phyloP scores from a whole-genome alignment of 345 rosid genomes.

The Eucalyptus sideroxylon region DNA sequence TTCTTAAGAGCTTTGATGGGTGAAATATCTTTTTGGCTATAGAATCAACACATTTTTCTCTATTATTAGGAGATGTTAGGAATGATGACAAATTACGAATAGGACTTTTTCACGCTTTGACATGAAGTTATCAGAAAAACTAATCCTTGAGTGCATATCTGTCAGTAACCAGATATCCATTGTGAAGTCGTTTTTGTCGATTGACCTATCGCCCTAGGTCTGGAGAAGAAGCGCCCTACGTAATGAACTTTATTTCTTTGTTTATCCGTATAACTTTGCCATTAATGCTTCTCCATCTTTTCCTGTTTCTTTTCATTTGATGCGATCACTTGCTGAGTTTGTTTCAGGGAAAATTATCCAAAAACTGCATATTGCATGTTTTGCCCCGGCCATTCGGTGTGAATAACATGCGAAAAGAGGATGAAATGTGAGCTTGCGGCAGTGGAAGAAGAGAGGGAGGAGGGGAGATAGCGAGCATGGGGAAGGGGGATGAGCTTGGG shows the following conservation, averaged over 20 bases:
- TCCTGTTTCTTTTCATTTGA: too few species aligned
- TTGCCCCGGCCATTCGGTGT: too few species aligned
- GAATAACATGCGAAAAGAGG: too few species aligned
- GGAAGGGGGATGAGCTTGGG: too few species aligned
- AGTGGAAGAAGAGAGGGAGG: too few species aligned
- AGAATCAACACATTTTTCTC: background rate
- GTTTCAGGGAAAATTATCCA: too few species aligned
- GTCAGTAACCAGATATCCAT: accelerated
- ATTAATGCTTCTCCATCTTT: too few species aligned
- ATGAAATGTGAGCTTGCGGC: too few species aligned
- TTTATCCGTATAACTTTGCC: too few species aligned
- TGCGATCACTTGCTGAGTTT: too few species aligned
- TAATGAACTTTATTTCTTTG: background rate
- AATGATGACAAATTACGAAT: background rate
- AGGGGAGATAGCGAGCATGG: too few species aligned
- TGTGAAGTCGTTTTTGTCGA: background rate
- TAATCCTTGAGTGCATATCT: background rate
- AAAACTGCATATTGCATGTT: too few species aligned
- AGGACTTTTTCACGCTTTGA: background rate
- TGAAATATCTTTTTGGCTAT: background rate
- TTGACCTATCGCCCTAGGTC: background rate
- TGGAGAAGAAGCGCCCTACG: background rate
- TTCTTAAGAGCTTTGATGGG: background rate
- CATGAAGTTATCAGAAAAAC: background rate
- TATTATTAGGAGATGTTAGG: background rate